These are phyloP conservation scores for Hypoxylon crocopeplum DNA, from an alignment of 495 filamentous ascomycete species.

Conservation along the genomic window DNA sequence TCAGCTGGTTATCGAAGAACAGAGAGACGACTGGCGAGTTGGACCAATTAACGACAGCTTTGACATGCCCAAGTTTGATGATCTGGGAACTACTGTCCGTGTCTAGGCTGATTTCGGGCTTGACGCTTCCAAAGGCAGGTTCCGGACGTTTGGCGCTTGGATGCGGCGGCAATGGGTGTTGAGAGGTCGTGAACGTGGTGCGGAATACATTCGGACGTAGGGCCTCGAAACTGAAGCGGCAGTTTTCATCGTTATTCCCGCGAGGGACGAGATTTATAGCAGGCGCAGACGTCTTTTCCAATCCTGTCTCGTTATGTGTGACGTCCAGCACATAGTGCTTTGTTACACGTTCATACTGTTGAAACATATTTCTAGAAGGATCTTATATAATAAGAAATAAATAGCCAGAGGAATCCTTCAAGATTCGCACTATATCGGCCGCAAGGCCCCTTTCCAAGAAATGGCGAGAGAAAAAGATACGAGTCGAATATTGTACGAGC, in stretches of 20 bases:
- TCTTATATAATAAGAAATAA: neutral
- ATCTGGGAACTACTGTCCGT: slow-evolving; percentile 38
- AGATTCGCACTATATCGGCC: slow-evolving; percentile 3
- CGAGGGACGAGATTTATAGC: slow-evolving; percentile 47
- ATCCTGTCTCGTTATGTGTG: neutral
- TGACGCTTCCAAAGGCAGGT: slow-evolving; percentile 35
- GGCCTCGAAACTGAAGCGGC: slow-evolving; percentile 65
- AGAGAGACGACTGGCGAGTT: slow-evolving; percentile 63
- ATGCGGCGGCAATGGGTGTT: slow-evolving; percentile 65
- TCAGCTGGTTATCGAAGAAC: slow-evolving; percentile 54
- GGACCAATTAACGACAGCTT: slow-evolving; percentile 62
- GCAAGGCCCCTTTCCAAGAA: neutral
- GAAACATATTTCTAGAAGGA: slow-evolving; percentile 23
- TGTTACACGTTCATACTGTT: slow-evolving; percentile 37
- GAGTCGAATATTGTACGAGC: neutral
- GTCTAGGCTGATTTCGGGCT: slow-evolving; percentile 35
- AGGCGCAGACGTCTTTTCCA: slow-evolving; percentile 32
- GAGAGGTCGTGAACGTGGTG: slow-evolving; percentile 65
- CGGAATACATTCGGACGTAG: slow-evolving; percentile 67
- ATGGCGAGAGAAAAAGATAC: neutral
- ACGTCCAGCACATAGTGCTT: slow-evolving; percentile 29
- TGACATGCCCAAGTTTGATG: slow-evolving; percentile 57
- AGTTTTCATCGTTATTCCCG: slow-evolving; percentile 38
- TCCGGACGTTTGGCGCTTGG: slow-evolving; percentile 61
- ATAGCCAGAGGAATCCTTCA: neutral